These are phyloP conservation scores for Fomitiporia mediterranea DNA, from an alignment of 1,284 basidiomycete species.

Conservation along the genomic window DNA sequence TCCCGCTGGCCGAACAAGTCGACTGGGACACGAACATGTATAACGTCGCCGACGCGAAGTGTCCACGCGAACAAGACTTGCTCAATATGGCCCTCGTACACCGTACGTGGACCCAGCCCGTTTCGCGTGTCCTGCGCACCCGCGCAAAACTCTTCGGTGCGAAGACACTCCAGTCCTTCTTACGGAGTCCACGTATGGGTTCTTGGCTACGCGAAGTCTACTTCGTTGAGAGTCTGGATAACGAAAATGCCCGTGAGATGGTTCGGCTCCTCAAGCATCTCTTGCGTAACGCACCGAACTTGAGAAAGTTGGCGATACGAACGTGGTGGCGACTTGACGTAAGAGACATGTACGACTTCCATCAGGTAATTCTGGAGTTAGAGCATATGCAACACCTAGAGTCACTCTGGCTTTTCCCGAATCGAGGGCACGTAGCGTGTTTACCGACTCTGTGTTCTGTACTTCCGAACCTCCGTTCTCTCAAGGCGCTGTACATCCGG, in stretches of 20 bases:
- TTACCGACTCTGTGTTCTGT: not conserved
- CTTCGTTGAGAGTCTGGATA: not conserved
- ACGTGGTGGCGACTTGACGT: slow-evolving; percentile 1
- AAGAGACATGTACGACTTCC: not conserved
- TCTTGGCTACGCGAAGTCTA: slow-evolving; percentile 4
- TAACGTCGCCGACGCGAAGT: not conserved
- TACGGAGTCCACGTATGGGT: not conserved
- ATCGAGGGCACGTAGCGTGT: not conserved
- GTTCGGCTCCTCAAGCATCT: not conserved
- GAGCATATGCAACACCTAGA: not conserved
- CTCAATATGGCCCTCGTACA: slow-evolving; percentile 1
- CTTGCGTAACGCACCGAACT: not conserved
- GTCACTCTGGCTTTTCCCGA: not conserved
- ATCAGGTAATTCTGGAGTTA: not conserved
- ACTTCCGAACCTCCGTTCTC: not conserved
- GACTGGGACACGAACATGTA: slow-evolving; percentile 1
- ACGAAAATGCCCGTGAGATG: not conserved
- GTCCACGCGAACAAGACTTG: slow-evolving; percentile 3
- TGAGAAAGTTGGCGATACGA: not conserved
- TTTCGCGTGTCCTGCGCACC: not conserved
- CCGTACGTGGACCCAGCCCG: slow-evolving; percentile 1
- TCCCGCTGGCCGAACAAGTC: not conserved
- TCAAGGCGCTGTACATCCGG: not conserved
- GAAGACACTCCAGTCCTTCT: not conserved
- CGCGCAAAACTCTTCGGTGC: not conserved